These are phyloP conservation scores for sorghum (Sorghum bicolor) DNA, from an alignment of 176 grass and related monocot genomes.

Conservation along the genomic window Sorghum_bicolor_NCBIv3 NC_012871.2:66310501-66311000, in stretches of 20 bases:
- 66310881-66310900: conserved; percentile 99
- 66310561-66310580: not conserved
- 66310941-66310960: conserved; percentile 38
- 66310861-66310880: conserved; percentile 96
- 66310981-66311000: not conserved
- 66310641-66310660: conserved; percentile 32
- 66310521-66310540: not conserved
- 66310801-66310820: conserved; percentile 12
- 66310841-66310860: conserved; percentile 99
- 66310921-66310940: conserved; percentile 97
- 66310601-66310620: not conserved
- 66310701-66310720: not conserved
- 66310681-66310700: not conserved
- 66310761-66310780: not conserved
- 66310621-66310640: conserved; percentile 6
- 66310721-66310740: conserved; percentile 19
- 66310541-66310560: not conserved
- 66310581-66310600: not conserved
- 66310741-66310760: conserved; percentile 6
- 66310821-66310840: conserved; percentile 88
- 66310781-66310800: not conserved
- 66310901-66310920: conserved; percentile 91
- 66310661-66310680: not conserved
- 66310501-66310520: not conserved
- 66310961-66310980: not conserved